Percentiles rank a stretch among this genome's conserved stretches.
These are phyloP conservation scores for Tuber microsphaerosporum DNA, from an alignment of 495 filamentous ascomycete genomes.

Conservation along the genomic window DNA sequence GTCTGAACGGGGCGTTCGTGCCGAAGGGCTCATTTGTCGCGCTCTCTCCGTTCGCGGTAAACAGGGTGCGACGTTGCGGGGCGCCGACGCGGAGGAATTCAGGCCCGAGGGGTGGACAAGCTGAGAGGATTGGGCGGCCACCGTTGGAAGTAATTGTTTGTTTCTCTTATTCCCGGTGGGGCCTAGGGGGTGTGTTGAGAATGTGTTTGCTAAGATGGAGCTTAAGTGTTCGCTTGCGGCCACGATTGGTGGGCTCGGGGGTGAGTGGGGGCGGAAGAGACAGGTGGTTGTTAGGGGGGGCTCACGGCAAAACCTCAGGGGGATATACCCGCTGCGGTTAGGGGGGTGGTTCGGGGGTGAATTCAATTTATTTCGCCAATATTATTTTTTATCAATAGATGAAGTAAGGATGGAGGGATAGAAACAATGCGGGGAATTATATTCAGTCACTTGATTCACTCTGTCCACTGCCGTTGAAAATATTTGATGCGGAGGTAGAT, in stretches of 20 bases:
- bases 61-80: too few relatives aligned
- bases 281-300: slow-evolving; percentile 35
- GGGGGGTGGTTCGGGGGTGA: neutral
- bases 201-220: slow-evolving; percentile 67
- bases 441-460: neutral
- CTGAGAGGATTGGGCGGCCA: slow-evolving; percentile 30
- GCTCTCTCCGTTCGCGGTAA: slow-evolving; percentile 39
- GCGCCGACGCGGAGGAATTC: too few relatives aligned
- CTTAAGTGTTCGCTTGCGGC: slow-evolving; percentile 58
- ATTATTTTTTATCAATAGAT: slow-evolving; percentile 49
- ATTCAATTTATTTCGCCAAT: neutral
- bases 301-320: neutral
- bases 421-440: slow-evolving; percentile 45
- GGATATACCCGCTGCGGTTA: neutral
- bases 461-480: too few relatives aligned
- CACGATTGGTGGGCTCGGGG: slow-evolving; percentile 52
- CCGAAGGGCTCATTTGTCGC: slow-evolving; percentile 56
- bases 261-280: slow-evolving; percentile 49
- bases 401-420: neutral
- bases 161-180: slow-evolving; percentile 61
- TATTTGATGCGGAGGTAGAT: too few relatives aligned
- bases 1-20: slow-evolving; percentile 54
- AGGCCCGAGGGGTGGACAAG: too few relatives aligned
- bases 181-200: slow-evolving; percentile 57
- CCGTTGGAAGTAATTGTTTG: slow-evolving; percentile 50